Evolutionary conservation across 805 yeast species (phyloP), one percentile per base, ranked within the genome.

Genomic region (Komagataella phaffii): DNA sequence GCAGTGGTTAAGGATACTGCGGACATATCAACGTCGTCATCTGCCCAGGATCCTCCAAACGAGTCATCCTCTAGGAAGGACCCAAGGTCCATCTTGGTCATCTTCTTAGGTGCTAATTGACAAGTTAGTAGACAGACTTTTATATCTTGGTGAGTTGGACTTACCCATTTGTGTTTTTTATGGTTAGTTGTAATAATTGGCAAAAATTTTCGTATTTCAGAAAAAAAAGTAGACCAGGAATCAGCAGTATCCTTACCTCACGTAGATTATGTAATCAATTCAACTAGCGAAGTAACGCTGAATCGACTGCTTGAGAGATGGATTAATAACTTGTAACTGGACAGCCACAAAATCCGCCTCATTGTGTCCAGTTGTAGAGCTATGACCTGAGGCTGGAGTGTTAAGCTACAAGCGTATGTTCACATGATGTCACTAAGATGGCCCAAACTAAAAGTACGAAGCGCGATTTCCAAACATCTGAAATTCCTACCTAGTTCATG

Each of bases 41-140:
- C 93, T 95, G 96, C 87, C 36, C 88, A 81, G 50, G 83, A 79
- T 50, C 80, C 81, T 48, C 86, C 88, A 59, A 81, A 77, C 45
- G 83, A 67, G 51, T 81, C 85, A 69, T 85, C 93, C 61, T 81
- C 79, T 64, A 87, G 77, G 76, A 89, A 89, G 68, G 90, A 80
- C 64, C 81, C 83, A 70, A 89, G 78, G 75, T 86, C 91, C 93
- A 88, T 85, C 72, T 82, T 87, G 57, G 76, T 75, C 53, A 72
- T 75, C 64, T 81, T 49, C 45, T 48, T 36, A 50, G 49, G 51
- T 48, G 51, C 50, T 53, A 44, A 24, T 17, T n/a, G 24, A 17
- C 8, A 47, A 19, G 44, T 30, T 49, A 30, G 47, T 19, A 44
- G 17, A 18, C 14, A 17, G 44, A 7, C 7, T 48, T 17, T 7